Evolutionary conservation across 805 yeast genomes (phyloP).

Genomic region (Candida hungchunana): DNA sequence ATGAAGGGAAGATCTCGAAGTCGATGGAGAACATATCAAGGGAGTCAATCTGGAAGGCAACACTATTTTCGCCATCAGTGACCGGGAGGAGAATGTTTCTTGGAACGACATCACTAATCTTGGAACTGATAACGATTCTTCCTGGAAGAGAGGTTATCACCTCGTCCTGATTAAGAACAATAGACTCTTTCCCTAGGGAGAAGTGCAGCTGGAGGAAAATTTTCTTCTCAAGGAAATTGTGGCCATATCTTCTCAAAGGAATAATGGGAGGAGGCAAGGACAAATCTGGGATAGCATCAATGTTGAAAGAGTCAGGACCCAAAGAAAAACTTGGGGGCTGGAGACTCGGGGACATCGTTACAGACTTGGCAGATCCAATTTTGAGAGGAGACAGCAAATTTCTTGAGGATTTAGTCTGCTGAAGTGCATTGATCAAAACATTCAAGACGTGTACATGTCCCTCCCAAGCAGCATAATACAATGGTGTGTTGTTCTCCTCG

Average conservation of each 20-base stretch:
- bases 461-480: conserved; percentile 90
- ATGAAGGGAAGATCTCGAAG: conserved; percentile 89
- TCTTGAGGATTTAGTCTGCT: conserved; percentile 11
- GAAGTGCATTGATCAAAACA: conserved; percentile 45
- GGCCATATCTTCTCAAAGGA: conserved; percentile 92
- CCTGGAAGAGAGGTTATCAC: conserved; percentile 56
- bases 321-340: conserved; percentile 22
- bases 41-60: conserved; percentile 80
- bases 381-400: conserved; percentile 25
- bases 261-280: conserved; percentile 94
- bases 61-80: conserved; percentile 47
- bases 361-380: conserved; percentile 8
- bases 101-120: conserved; percentile 78
- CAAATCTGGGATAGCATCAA: conserved; percentile 83
- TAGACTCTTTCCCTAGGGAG: conserved; percentile 42
- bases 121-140: conserved; percentile 76
- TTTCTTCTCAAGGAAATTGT: conserved; percentile 87
- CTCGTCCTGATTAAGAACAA: conserved; percentile 39
- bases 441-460: conserved; percentile 84
- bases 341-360: conserved; percentile 8
- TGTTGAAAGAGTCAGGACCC: conserved; percentile 32
- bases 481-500: conserved; percentile 73
- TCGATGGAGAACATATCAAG: conserved; percentile 73
- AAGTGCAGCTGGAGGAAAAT: conserved; percentile 77
- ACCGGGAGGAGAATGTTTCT: conserved; percentile 80